Percentiles rank a stretch among this genome's conserved stretches.
Conservation (phyloP, 2,329 filamentous ascomycete genomes). For the Neofusicoccum laricinum region DNA sequence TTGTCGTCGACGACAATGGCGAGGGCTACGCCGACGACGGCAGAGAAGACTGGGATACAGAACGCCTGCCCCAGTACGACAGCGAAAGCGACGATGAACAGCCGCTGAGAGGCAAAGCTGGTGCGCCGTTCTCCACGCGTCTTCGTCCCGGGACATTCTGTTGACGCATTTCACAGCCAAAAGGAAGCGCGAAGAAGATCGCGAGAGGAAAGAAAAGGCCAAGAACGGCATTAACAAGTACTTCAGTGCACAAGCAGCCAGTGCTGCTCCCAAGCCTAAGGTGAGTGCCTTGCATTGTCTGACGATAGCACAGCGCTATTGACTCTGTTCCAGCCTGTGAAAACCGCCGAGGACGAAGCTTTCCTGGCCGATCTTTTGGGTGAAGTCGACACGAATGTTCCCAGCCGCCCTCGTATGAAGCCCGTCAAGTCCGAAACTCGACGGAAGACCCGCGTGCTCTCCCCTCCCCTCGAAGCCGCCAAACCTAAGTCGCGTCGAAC, state of each 20-base stretch:
- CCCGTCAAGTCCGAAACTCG: conserved; percentile 71
- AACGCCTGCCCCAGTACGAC: conserved; percentile 58
- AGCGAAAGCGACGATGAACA: conserved; percentile 73
- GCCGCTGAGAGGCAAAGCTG: conserved; percentile 58
- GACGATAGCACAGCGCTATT: not conserved
- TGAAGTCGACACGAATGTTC: conserved; percentile 78
- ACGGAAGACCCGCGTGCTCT: conserved; percentile 75
- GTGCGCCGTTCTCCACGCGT: conserved; percentile 33
- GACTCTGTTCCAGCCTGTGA: conserved; percentile 51
- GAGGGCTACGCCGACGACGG: conserved; percentile 96
- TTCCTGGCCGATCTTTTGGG: conserved; percentile 83
- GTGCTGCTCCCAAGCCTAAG: conserved; percentile 72
- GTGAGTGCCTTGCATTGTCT: conserved; percentile 44
- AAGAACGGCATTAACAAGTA: conserved; percentile 93
- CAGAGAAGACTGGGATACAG: conserved; percentile 66
- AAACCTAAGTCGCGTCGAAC: conserved; percentile 24
- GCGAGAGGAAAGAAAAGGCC: conserved; percentile 79
- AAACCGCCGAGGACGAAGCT: conserved; percentile 82
- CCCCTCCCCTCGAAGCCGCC: conserved; percentile 62
- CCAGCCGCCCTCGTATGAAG: conserved; percentile 57
- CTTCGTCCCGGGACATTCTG: not conserved
- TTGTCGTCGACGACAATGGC: conserved; percentile 97
- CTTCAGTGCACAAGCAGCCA: conserved; percentile 73
- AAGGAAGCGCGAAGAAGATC: conserved; percentile 82
- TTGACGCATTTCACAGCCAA: conserved; percentile 58